Conservation (phyloP, 768 basidiomycete species). For the Coprinopsis marcescibilis region DNA sequence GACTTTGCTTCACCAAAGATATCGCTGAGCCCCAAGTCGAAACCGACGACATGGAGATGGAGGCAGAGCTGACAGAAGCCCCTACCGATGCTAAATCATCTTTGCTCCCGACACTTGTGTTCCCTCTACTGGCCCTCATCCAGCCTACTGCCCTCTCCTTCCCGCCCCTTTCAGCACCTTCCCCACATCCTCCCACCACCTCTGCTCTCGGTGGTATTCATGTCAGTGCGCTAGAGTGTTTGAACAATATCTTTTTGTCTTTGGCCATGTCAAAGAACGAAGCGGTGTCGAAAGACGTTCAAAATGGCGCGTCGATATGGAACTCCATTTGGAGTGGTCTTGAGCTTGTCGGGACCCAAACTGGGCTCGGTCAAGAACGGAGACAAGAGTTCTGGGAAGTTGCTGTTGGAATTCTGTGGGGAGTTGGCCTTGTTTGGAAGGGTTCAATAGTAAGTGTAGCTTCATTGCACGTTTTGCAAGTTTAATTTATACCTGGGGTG, state of each 20-base stretch:
- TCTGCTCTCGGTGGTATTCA: constrained; percentile 82
- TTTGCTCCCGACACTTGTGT: constrained; percentile 57
- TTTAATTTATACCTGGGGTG: not conserved
- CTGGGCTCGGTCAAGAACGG: constrained; percentile 57
- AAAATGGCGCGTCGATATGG: constrained; percentile 55
- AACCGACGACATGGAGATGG: constrained; percentile 36
- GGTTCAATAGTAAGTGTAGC: constrained; percentile 48
- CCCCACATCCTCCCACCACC: constrained; percentile 83
- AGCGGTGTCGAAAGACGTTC: constrained; percentile 37
- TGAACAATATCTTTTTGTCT: constrained; percentile 85
- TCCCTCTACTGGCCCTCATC: constrained; percentile 62
- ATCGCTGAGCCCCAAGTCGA: constrained; percentile 18
- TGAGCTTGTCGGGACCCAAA: constrained; percentile 51
- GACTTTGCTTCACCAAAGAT: constrained; percentile 10
- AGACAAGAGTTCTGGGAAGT: constrained; percentile 74
- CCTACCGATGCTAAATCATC: constrained; percentile 27
- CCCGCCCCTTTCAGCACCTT: constrained; percentile 61
- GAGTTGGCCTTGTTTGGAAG: constrained; percentile 72
- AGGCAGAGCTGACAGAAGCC: constrained; percentile 37
- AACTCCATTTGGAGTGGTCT: constrained; percentile 60
- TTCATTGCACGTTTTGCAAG: not conserved
- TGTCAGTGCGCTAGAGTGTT: constrained; percentile 78
- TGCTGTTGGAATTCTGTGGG: constrained; percentile 83
- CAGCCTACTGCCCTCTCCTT: constrained; percentile 80
- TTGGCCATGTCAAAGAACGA: constrained; percentile 45